These are phyloP conservation scores for Xylogone sp. DNA, from an alignment of 2,329 filamentous ascomycete species.

Conservation along the genomic window DNA sequence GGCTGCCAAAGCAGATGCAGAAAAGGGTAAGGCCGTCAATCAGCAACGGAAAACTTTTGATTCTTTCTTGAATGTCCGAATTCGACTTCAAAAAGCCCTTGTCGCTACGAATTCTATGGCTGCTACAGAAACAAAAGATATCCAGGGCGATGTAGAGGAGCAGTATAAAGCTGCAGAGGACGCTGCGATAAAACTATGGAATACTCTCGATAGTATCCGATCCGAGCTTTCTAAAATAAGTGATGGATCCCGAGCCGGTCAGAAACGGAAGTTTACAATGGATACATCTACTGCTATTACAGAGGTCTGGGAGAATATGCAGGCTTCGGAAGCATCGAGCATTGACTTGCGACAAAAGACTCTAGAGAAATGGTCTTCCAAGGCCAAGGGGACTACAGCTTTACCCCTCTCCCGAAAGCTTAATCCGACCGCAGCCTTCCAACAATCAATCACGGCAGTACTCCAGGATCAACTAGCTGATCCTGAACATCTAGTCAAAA, in stretches of 20 bases:
- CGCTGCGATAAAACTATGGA: slow-evolving; percentile 81
- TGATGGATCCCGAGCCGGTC: slow-evolving; percentile 40
- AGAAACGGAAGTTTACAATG: slow-evolving; percentile 58
- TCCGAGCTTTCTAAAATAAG: slow-evolving; percentile 51
- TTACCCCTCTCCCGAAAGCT: slow-evolving; percentile 55
- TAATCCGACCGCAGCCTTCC: slow-evolving; percentile 39
- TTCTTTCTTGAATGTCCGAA: slow-evolving; percentile 81
- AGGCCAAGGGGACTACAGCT: slow-evolving; percentile 62
- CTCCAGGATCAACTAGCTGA: slow-evolving; percentile 66
- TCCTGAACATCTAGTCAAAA: slow-evolving; percentile 63
- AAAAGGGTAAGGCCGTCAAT: slow-evolving; percentile 84
- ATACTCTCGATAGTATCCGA: slow-evolving; percentile 70
- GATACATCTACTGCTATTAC: slow-evolving; percentile 54
- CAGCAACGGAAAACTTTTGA: slow-evolving; percentile 84
- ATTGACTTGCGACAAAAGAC: slow-evolving; percentile 62
- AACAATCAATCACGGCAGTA: slow-evolving; percentile 63
- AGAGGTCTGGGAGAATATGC: slow-evolving; percentile 70
- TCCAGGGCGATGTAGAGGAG: slow-evolving; percentile 33
- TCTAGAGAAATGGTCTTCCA: slow-evolving; percentile 87
- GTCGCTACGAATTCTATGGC: slow-evolving; percentile 75
- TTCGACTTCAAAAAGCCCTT: slow-evolving; percentile 88
- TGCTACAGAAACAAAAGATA: slow-evolving; percentile 38
- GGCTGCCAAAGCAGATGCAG: slow-evolving; percentile 70
- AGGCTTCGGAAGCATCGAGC: slow-evolving; percentile 57
- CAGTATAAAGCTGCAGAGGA: slow-evolving; percentile 76